Conservation (phyloP, 495 filamentous ascomycete genomes). For the Lophiostoma macrostomum region DNA sequence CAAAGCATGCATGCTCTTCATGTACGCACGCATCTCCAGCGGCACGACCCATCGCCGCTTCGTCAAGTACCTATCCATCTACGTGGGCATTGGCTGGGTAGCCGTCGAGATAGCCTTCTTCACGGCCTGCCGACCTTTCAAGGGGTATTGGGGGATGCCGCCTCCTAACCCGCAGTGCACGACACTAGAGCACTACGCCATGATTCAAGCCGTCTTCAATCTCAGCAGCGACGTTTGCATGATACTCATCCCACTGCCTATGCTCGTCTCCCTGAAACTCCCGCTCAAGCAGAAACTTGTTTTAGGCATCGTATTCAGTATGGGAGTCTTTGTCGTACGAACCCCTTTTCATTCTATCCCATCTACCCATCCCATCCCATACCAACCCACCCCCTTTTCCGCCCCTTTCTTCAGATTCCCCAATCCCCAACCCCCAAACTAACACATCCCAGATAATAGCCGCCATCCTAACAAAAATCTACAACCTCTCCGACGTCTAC, state of each 20-base stretch:
- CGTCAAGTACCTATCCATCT: conserved; percentile 27
- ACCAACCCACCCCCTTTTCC: too few relatives aligned
- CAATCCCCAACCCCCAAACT: neutral
- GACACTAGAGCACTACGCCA: conserved; percentile 29
- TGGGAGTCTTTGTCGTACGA: conserved; percentile 35
- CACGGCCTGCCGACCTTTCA: conserved; percentile 32
- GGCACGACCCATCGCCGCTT: conserved; percentile 13
- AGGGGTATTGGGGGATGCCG: conserved; percentile 38
- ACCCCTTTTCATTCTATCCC: neutral
- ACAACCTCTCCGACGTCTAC: conserved; percentile 32
- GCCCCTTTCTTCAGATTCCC: too few relatives aligned
- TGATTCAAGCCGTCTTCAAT: conserved; percentile 32
- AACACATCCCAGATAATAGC: conserved; percentile 28
- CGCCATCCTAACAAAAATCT: conserved; percentile 31
- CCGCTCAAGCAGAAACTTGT: conserved; percentile 28
- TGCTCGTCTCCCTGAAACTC: conserved; percentile 19
- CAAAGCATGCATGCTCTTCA: conserved; percentile 56
- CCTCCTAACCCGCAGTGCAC: conserved; percentile 34
- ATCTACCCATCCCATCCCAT: too few relatives aligned
- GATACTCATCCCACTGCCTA: conserved; percentile 23
- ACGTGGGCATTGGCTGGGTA: conserved; percentile 33
- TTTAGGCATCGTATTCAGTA: conserved; percentile 28
- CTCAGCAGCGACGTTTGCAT: conserved; percentile 29
- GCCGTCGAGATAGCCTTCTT: conserved; percentile 36
- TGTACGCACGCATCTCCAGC: conserved; percentile 41